A percentile compares a stretch with the other conserved stretches of the same genome.
These are phyloP conservation scores for Globisporangium camurandrum DNA, from an alignment of 352 stramenopile genomes.

Conservation along the genomic window DNA sequence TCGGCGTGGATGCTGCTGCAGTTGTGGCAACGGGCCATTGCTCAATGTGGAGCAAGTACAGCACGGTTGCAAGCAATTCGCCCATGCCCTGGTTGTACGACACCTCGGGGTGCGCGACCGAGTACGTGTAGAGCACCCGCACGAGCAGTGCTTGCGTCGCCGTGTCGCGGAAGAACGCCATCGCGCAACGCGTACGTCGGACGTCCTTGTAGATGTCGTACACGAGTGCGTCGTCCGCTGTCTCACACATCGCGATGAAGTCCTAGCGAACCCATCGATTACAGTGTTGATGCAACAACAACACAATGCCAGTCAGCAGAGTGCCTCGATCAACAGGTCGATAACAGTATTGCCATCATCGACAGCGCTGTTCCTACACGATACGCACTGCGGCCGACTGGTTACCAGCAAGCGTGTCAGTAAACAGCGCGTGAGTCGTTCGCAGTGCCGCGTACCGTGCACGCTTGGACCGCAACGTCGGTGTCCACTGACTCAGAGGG, in stretches of 20 bases:
- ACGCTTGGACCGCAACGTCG: constrained; percentile 25
- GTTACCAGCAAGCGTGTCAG: constrained; percentile 15
- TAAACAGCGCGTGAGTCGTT: constrained; percentile 25
- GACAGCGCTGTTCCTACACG: too few species aligned
- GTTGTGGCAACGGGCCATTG: constrained; percentile 29
- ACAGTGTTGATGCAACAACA: not conserved
- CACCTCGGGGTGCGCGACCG: constrained; percentile 45
- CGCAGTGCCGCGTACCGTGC: constrained; percentile 33
- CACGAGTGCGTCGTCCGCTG: constrained; percentile 35
- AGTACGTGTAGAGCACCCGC: constrained; percentile 67
- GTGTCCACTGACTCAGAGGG: constrained; percentile 40
- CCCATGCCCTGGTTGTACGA: constrained; percentile 82
- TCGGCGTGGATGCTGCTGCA: constrained; percentile 5
- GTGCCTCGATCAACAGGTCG: too few species aligned
- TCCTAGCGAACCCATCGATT: constrained; percentile 8
- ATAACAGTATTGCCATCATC: not conserved
- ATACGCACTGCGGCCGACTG: constrained; percentile 18
- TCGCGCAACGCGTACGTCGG: constrained; percentile 44
- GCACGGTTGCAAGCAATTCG: constrained; percentile 60
- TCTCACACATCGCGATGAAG: constrained; percentile 53
- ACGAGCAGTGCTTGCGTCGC: constrained; percentile 50
- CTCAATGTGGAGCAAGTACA: constrained; percentile 67
- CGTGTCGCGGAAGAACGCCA: constrained; percentile 49
- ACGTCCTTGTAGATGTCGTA: constrained; percentile 75
- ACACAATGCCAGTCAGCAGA: not conserved